Evolutionary conservation across 2,329 filamentous ascomycete species (phyloP), one percentile per base, ranked within the genome.

Genomic region (Dryadomyces quercus-mongolicae): DNA sequence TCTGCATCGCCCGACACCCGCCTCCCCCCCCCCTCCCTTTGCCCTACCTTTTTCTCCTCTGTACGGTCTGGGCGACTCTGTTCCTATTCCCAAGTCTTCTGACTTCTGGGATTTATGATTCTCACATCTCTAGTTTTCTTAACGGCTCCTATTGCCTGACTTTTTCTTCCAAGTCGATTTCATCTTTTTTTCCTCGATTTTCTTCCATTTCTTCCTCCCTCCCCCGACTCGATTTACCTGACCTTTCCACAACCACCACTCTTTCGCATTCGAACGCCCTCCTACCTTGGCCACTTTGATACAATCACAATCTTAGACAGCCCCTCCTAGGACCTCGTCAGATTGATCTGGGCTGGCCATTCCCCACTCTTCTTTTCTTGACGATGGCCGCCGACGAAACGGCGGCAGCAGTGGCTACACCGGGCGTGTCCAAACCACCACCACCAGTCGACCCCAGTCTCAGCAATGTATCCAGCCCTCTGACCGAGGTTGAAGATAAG

Each of bases 401-500:
- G 64, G 73, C 72, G 64, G 73, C 73, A 62, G 70, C 73, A 62
- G 70, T 76, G 61, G 69, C 72, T 65, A 69, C 60, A 72, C 76
- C 51, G 10, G n/a, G 18, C 72, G 75, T 54, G 43, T n/a, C 44
- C 31, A 31, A 40, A 31, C 42, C 42, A 13, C 69, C 70, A 59
- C 68, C 72, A 56, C 64, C 68, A 51, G 70, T 71, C 59, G 77
- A 78, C 62, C 71, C 73, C 58, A 78, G 79, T 61, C 82, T 84
- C 63, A 87, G 86, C 66, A 84, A 82, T 66, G 76, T 86, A 53
- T 96, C 91, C 43, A 97, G 92, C 69, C 93, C 90, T 63, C 76
- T 97, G 62, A 96, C 89, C 71, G 92, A 96, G 63, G 87, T 95
- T 55, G 90, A 91, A 64, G 88, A 95, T 63, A 81, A 81, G 63